These are phyloP conservation scores for Psidium friedrichsthalianum DNA, from an alignment of 345 rosid genomes.

Conservation along the genomic window DNA sequence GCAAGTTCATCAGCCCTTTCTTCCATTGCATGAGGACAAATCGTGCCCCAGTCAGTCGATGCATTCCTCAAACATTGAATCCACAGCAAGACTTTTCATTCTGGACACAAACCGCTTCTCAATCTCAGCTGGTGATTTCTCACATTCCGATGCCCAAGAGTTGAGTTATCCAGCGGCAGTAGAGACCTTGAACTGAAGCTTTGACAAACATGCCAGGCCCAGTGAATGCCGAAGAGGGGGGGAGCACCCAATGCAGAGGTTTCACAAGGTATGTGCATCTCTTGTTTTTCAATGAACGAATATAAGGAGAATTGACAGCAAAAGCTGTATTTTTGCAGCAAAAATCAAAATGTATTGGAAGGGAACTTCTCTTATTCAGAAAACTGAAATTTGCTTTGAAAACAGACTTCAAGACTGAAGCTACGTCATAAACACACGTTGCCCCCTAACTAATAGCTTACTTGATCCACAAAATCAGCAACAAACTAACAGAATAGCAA, in stretches of 20 bases:
- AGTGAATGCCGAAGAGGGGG: background rate
- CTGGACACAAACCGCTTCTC: background rate
- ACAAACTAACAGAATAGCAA: no score
- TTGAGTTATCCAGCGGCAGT: background rate
- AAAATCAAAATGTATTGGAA: no score
- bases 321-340: no score
- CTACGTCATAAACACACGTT: no score
- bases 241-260: background rate
- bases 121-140: background rate
- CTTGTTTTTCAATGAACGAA: no score
- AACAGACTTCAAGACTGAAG: no score
- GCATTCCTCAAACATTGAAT: background rate
- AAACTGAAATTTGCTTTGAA: no score
- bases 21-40: background rate
- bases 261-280: background rate
- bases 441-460: no score
- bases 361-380: no score
- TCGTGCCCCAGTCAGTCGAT: background rate
- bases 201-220: background rate
- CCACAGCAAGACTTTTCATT: background rate
- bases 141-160: fast-evolving
- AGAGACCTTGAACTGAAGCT: background rate
- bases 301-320: no score
- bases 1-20: background rate
- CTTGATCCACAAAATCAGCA: no score